A percentile compares a stretch with the other conserved stretches of the same genome.
These are phyloP conservation scores for Senecio squalidus DNA, from an alignment of 140 eudicot genomes.

Conservation along the genomic window DNA sequence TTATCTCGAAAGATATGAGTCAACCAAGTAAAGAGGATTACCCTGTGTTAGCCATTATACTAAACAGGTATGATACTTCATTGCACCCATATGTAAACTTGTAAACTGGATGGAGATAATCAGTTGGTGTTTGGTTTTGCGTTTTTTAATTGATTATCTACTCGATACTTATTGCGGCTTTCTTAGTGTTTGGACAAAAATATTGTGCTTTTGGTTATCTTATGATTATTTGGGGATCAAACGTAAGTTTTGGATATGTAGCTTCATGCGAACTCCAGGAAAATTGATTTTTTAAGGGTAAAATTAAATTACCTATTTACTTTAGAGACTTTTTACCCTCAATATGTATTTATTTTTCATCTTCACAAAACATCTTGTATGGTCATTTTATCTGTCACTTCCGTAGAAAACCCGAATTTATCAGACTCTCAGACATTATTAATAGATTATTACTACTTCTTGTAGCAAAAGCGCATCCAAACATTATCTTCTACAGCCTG, in stretches of 20 bases:
- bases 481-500: neutral
- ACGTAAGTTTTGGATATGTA: neutral
- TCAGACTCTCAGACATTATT: neutral
- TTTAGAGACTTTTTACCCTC: no score
- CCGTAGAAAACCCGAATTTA: neutral
- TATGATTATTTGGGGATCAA: neutral
- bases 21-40: constrained; percentile 47
- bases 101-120: constrained; percentile 1
- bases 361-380: neutral
- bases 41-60: constrained; percentile 79
- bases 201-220: neutral
- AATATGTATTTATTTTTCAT: neutral
- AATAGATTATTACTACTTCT: neutral
- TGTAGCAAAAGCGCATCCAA: neutral
- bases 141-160: neutral
- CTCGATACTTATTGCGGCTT: no score
- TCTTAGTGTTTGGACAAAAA: neutral
- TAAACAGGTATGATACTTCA: constrained; percentile 57
- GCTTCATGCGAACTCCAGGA: neutral
- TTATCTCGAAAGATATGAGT: constrained; percentile 57
- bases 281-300: neutral
- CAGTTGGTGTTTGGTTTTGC: neutral
- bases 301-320: neutral
- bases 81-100: constrained; percentile 4
- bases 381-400: neutral